Evolutionary conservation across 768 basidiomycete genomes (phyloP).

Genomic region (Suillus spraguei): DNA sequence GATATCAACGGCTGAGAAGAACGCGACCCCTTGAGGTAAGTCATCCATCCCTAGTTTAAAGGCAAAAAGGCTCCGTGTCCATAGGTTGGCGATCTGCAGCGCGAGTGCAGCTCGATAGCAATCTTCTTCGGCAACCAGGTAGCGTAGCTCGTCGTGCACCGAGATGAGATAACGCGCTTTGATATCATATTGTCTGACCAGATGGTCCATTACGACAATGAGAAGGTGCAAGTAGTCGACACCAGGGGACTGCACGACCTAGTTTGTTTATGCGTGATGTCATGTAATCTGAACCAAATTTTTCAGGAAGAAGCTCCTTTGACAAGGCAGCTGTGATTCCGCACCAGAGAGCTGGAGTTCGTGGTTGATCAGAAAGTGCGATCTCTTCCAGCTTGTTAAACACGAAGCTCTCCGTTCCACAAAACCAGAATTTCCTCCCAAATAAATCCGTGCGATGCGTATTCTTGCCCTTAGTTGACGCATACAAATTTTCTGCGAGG

Average conservation of each 20-base stretch:
- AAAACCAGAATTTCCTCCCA: conserved; percentile 90
- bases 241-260: conserved; percentile 98
- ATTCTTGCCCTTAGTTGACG: conserved; percentile 91
- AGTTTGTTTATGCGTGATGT: conserved; percentile 97
- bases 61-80: conserved; percentile 92
- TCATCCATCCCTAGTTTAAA: conserved; percentile 95
- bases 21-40: conserved; percentile 92
- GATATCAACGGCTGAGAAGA: conserved; percentile 96
- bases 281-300: conserved; percentile 87
- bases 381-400: conserved; percentile 99
- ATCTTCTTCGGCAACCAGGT: conserved; percentile 88
- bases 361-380: conserved; percentile 81
- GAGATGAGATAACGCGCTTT: conserved; percentile 93
- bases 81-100: conserved; percentile 92
- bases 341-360: conserved; percentile 92
- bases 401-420: conserved; percentile 92
- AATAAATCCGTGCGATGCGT: conserved; percentile 77
- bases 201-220: conserved; percentile 92
- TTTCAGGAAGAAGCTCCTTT: conserved; percentile 81
- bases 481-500: conserved; percentile 83
- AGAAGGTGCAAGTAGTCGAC: conserved; percentile 98
- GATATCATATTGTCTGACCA: conserved; percentile 80
- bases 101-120: conserved; percentile 90
- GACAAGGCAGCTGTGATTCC: conserved; percentile 93
- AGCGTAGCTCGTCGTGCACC: conserved; percentile 96